Conservation (phyloP, 495 filamentous ascomycete genomes). For the Penicillium subrubescens region DNA sequence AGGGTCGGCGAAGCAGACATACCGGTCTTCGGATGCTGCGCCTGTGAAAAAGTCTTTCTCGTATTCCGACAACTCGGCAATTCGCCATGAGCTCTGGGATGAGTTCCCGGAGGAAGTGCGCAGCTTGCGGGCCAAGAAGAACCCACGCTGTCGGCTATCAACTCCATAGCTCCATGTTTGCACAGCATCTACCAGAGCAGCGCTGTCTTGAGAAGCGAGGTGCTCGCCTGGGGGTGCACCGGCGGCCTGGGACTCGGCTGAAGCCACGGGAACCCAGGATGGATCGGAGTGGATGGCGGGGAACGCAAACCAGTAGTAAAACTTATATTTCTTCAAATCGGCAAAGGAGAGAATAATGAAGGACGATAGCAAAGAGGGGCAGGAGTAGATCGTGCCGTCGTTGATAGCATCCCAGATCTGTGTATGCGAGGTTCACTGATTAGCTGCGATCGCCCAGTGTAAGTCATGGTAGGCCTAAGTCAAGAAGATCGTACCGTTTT, state of each 20-base stretch:
- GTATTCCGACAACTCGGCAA: constrained; percentile 73
- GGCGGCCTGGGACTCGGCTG: constrained; percentile 25
- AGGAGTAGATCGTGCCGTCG: constrained; percentile 93
- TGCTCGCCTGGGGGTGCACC: constrained; percentile 28
- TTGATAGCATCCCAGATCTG: constrained; percentile 97
- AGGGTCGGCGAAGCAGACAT: constrained; percentile 85
- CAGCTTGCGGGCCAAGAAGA: constrained; percentile 86
- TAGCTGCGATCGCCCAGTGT: not conserved
- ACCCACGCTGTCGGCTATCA: constrained; percentile 83
- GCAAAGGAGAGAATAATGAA: constrained; percentile 92
- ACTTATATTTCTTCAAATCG: constrained; percentile 93
- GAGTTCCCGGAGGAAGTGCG: constrained; percentile 20
- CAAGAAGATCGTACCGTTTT: constrained; percentile 60
- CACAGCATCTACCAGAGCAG: constrained; percentile 72
- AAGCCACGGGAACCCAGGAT: constrained; percentile 60
- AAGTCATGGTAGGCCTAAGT: not conserved
- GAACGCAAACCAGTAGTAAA: constrained; percentile 94
- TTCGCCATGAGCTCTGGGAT: constrained; percentile 56
- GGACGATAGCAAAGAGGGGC: constrained; percentile 84
- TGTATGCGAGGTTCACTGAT: not conserved
- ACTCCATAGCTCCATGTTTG: constrained; percentile 82
- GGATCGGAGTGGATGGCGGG: constrained; percentile 89
- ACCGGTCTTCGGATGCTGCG: constrained; percentile 67
- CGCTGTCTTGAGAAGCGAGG: constrained; percentile 67
- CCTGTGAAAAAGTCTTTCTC: constrained; percentile 86